phyloP scores from a whole-genome alignment of 2,329 filamentous ascomycete species.

The Echinosphaeria canescens region DNA sequence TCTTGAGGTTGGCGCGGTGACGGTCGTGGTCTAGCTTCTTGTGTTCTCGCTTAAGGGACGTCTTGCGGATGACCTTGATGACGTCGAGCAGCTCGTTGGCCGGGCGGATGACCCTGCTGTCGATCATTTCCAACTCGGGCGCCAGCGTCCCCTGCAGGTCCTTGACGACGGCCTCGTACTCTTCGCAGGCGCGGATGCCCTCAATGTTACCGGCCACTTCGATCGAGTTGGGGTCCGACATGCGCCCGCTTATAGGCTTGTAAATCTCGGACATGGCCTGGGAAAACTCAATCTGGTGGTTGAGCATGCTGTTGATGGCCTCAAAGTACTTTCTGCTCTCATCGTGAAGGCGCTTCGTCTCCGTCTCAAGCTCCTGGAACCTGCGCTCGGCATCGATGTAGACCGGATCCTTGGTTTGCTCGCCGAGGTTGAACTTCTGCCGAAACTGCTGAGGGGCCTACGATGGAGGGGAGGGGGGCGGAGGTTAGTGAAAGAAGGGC shows the following conservation, averaged over 20 bases:
- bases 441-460: slow-evolving; percentile 83
- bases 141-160: slow-evolving; percentile 75
- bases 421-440: slow-evolving; percentile 83
- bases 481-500: too few species aligned
- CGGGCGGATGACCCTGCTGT: slow-evolving; percentile 72
- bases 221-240: slow-evolving; percentile 78
- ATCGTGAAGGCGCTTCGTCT: slow-evolving; percentile 94
- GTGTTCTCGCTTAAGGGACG: slow-evolving; percentile 75
- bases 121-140: slow-evolving; percentile 96
- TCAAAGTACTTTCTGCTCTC: slow-evolving; percentile 96
- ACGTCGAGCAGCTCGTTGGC: slow-evolving; percentile 87
- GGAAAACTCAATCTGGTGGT: slow-evolving; percentile 95
- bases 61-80: slow-evolving; percentile 88
- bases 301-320: slow-evolving; percentile 94
- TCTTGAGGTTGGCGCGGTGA: slow-evolving; percentile 65
- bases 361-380: slow-evolving; percentile 81
- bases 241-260: slow-evolving; percentile 88
- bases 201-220: slow-evolving; percentile 73
- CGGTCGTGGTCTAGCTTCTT: slow-evolving; percentile 96
- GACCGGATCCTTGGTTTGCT: slow-evolving; percentile 84
- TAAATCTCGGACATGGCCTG: slow-evolving; percentile 92
- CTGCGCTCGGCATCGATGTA: slow-evolving; percentile 89
- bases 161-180: slow-evolving; percentile 80
- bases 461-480: slow-evolving; percentile 9
- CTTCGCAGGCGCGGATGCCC: slow-evolving; percentile 85